These are phyloP conservation scores for Zasmidium citrigriseum DNA, from an alignment of 2,329 filamentous ascomycete species.

Conservation along the genomic window DNA sequence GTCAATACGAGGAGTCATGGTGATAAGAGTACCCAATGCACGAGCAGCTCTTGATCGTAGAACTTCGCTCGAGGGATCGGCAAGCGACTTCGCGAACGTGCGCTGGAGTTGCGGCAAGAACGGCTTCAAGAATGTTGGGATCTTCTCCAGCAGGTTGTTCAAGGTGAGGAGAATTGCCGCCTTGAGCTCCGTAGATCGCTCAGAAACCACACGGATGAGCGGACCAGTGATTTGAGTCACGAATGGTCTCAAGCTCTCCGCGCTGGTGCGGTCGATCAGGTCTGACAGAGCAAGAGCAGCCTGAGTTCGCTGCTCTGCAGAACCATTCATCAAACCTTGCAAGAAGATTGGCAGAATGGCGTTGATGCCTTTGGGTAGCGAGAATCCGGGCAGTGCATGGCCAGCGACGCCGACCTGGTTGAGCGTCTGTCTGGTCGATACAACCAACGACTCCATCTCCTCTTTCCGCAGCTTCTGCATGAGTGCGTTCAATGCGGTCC, in stretches of 20 bases:
- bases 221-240: slow-evolving; percentile 98
- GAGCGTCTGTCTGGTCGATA: slow-evolving; percentile 81
- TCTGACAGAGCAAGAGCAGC: slow-evolving; percentile 93
- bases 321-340: slow-evolving; percentile 96
- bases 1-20: slow-evolving; percentile 90
- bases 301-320: slow-evolving; percentile 85
- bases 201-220: slow-evolving; percentile 94
- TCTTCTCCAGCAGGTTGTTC: slow-evolving; percentile 95
- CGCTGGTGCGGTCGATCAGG: slow-evolving; percentile 87
- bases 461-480: slow-evolving; percentile 92
- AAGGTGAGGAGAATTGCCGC: slow-evolving; percentile 90
- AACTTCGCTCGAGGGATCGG: slow-evolving; percentile 87
- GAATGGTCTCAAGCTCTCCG: slow-evolving; percentile 85
- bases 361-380: slow-evolving; percentile 92
- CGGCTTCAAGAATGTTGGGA: slow-evolving; percentile 90
- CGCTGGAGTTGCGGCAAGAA: slow-evolving; percentile 96
- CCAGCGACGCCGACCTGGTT: slow-evolving; percentile 87
- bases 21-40: slow-evolving; percentile 92
- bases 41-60: slow-evolving; percentile 87
- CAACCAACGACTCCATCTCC: slow-evolving; percentile 92
- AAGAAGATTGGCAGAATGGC: slow-evolving; percentile 95
- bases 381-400: slow-evolving; percentile 81
- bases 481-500: slow-evolving; percentile 82
- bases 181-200: slow-evolving; percentile 94
- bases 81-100: slow-evolving; percentile 94